Base-by-base conservation (phyloP, 306 rosid species). In the Sicyos edulis region DNA sequence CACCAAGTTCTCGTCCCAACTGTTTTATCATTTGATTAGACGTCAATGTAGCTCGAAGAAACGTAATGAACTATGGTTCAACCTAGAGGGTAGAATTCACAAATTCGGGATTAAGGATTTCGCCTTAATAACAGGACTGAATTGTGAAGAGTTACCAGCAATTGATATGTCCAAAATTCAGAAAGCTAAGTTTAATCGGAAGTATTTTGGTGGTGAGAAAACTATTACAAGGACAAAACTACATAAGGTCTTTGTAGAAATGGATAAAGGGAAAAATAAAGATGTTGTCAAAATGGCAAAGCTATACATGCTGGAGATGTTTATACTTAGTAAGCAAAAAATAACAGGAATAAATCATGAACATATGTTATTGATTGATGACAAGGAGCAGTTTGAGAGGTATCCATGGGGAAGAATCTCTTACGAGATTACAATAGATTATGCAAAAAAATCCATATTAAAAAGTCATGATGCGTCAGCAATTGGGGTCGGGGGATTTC, bases 391-490 rank as follows among this genome's bases (percentile, higher is more conserved):
- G 44, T 59, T 59, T 14, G 65, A 59, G 10, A 29, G 44, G 11
- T 59, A 59, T 59, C 65, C 65, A 59, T 59, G 65, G 65, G 65
- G 65, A 37, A 26, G 65, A 59, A 7, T 59, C 65, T 59, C 65
- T 59, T 59, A 59, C 26, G 65, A 59, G 65, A 59, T 59, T 13
- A 59, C 65, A 14, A 7, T 59, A 13, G 65, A 59, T 26, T 59
- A 13, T 59, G 65, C 29, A 19, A 59, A 59, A 26, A 59, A 7
- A 6, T 19, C 65, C 44, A 59, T 42, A 37, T 37, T 58, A 26
- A 59, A 59, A 59, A 59, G 65, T 9, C 7, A 26, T 26, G 44
- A 59, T 26, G 65, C 44, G 7, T 13, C 42, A 7, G 65, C 65
- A 59, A 14, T 59, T 26, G 65, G 65, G 20, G 7, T 59, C 2